A percentile compares a stretch with the other conserved stretches of the same genome.
Evolutionary conservation across 805 yeast genomes (phyloP).

Genomic region (Komagataella pastoris): DNA sequence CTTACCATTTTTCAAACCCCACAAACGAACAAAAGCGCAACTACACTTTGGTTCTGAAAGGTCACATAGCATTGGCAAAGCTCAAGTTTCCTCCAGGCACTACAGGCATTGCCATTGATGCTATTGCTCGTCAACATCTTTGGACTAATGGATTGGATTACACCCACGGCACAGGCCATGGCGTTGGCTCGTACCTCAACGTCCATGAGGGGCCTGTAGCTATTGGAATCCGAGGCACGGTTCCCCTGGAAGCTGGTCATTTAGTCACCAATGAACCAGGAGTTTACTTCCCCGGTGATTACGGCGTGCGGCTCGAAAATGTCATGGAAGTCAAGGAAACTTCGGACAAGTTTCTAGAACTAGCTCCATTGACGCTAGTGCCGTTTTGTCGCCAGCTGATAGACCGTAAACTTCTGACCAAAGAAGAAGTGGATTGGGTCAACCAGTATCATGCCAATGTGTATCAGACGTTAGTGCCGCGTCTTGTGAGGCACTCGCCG

Average conservation of each 20-base stretch:
- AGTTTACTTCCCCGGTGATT: slow-evolving; percentile 42
- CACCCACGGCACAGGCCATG: slow-evolving; percentile 95
- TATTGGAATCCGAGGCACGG: slow-evolving; percentile 41
- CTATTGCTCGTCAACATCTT: slow-evolving; percentile 69
- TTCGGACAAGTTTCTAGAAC: slow-evolving; percentile 29
- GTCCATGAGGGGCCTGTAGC: slow-evolving; percentile 95
- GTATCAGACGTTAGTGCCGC: slow-evolving; percentile 28
- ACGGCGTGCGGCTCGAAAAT: slow-evolving; percentile 43
- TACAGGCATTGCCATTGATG: slow-evolving; percentile 66
- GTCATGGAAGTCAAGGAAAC: slow-evolving; percentile 33
- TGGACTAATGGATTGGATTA: slow-evolving; percentile 80
- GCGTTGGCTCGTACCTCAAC: slow-evolving; percentile 82
- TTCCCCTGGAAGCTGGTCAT: slow-evolving; percentile 36
- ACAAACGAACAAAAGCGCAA: slow-evolving; percentile 42
- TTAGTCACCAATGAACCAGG: slow-evolving; percentile 53
- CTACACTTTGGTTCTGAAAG: slow-evolving; percentile 81
- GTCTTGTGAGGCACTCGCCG: slow-evolving; percentile 22
- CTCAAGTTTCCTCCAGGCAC: slow-evolving; percentile 68
- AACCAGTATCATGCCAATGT: slow-evolving; percentile 32
- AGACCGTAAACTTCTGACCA: slow-evolving; percentile 25
- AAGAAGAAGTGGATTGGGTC: slow-evolving; percentile 35
- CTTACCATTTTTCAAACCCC: slow-evolving; percentile 56
- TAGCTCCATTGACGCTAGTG: slow-evolving; percentile 43
- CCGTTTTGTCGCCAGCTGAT: slow-evolving; percentile 44
- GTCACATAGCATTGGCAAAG: slow-evolving; percentile 77